These are phyloP conservation scores for Sporothrix curviconia DNA, from an alignment of 2,329 filamentous ascomycete genomes.

Conservation along the genomic window DNA sequence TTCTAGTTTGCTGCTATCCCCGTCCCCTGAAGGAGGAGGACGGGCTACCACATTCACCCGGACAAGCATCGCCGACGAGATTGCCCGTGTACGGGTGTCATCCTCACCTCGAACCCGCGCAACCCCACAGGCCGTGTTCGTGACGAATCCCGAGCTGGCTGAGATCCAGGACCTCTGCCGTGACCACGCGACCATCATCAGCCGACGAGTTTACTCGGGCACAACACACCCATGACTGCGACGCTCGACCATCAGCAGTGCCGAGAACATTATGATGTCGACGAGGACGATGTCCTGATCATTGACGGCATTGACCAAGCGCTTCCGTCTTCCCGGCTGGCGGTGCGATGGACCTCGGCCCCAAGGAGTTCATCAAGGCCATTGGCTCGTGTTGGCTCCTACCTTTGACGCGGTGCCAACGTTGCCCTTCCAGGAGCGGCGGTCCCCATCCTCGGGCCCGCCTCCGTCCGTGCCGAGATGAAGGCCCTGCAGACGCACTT, in stretches of 20 bases:
- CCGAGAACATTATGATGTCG: constrained; percentile 86
- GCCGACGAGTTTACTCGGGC: constrained; percentile 95
- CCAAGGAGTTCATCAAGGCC: constrained; percentile 92
- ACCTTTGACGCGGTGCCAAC: constrained; percentile 90
- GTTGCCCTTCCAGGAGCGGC: constrained; percentile 94
- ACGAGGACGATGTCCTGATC: constrained; percentile 85
- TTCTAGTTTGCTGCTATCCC: constrained; percentile 77
- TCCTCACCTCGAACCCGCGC: constrained; percentile 89
- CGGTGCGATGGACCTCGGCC: constrained; percentile 92
- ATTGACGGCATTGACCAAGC: constrained; percentile 95
- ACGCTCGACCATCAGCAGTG: constrained; percentile 80
- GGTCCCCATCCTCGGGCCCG: constrained; percentile 84
- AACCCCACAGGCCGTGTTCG: constrained; percentile 89
- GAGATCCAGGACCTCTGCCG: constrained; percentile 92
- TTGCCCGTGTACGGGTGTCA: constrained; percentile 77
- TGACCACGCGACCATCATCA: constrained; percentile 82
- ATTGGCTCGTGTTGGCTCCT: constrained; percentile 88
- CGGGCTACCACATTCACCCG: constrained; percentile 85
- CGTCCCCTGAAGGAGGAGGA: constrained; percentile 73
- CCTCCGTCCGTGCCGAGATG: constrained; percentile 78
- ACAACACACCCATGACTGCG: constrained; percentile 90
- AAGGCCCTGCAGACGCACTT: constrained; percentile 82
- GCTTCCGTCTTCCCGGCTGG: constrained; percentile 93
- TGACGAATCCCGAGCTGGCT: constrained; percentile 75
- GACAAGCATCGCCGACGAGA: constrained; percentile 90